Conservation (phyloP, 192 early-diverging fungal species). For the Dissophora globulifera region DNA sequence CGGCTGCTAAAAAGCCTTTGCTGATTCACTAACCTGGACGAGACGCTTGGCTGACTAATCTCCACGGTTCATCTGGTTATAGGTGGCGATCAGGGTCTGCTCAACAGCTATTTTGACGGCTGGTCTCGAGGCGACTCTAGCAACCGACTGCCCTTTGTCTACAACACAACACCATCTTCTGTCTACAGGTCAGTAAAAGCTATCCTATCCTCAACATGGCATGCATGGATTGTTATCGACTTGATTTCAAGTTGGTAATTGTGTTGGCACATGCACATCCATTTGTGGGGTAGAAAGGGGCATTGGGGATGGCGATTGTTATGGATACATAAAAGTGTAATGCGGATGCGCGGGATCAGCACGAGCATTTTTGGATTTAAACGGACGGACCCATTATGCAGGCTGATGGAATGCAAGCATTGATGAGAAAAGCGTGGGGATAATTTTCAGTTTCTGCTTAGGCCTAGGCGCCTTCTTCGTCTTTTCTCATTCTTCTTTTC, state of each 20-base stretch:
- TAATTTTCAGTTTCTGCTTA: conserved; percentile 1
- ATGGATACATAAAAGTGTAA: not conserved
- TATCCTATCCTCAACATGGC: too few species aligned
- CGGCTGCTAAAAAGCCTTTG: not conserved
- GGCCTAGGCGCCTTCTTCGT: not conserved
- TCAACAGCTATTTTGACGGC: conserved; percentile 86
- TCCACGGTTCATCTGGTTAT: too few species aligned
- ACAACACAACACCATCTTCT: conserved; percentile 87
- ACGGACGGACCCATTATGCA: too few species aligned
- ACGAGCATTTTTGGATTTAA: not conserved
- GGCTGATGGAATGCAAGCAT: too few species aligned
- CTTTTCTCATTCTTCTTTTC: not conserved
- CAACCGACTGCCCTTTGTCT: conserved; percentile 86
- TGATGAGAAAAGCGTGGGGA: conserved; percentile 4
- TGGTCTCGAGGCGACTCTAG: conserved; percentile 73
- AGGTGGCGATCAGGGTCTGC: conserved; percentile 94
- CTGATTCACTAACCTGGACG: not conserved
- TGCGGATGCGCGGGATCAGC: not conserved
- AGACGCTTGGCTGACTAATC: too few species aligned
- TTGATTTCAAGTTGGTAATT: too few species aligned
- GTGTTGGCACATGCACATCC: conserved; percentile 18
- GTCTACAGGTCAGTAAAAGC: conserved; percentile 79
- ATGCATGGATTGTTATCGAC: too few species aligned
- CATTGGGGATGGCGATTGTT: not conserved
- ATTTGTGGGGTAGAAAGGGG: not conserved